phyloP scores from a whole-genome alignment of 805 yeast genomes.

The Candida berthetii region DNA sequence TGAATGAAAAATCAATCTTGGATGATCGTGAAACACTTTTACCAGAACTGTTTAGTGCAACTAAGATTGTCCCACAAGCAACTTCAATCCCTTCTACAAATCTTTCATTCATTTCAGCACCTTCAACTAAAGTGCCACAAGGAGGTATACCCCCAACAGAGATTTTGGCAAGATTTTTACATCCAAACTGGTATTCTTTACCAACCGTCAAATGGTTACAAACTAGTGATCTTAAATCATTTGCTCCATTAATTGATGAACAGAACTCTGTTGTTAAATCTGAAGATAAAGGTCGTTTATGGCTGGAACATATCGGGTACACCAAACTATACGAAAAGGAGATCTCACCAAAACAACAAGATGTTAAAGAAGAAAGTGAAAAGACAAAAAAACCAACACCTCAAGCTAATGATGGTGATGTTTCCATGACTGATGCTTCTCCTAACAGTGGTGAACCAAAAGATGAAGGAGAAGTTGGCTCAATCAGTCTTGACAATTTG shows the following conservation, averaged over 20 bases:
- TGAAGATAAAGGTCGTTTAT: slow-evolving; percentile 41
- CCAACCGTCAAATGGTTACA: slow-evolving; percentile 65
- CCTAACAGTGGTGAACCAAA: slow-evolving; percentile 1
- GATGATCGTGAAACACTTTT: slow-evolving; percentile 69
- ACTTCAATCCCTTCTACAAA: slow-evolving; percentile 28
- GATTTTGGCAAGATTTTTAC: slow-evolving; percentile 45
- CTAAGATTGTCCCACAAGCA: slow-evolving; percentile 59
- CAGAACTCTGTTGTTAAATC: slow-evolving; percentile 46
- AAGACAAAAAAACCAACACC: neutral
- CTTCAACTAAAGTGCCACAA: slow-evolving; percentile 37
- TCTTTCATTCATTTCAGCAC: slow-evolving; percentile 40
- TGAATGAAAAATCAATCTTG: slow-evolving; percentile 59
- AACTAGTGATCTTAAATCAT: slow-evolving; percentile 39
- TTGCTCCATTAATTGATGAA: slow-evolving; percentile 66
- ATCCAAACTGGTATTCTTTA: slow-evolving; percentile 59
- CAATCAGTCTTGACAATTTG: slow-evolving; percentile 32
- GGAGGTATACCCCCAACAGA: slow-evolving; percentile 41
- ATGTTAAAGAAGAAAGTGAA: slow-evolving; percentile 4
- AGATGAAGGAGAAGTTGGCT: slow-evolving; percentile 6
- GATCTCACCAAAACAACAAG: slow-evolving; percentile 1
- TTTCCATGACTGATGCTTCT: slow-evolving; percentile 1
- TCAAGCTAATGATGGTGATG: neutral
- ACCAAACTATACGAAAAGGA: slow-evolving; percentile 22
- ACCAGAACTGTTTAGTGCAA: slow-evolving; percentile 60
- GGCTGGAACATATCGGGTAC: slow-evolving; percentile 50